Evolutionary conservation across 2,329 filamentous ascomycete genomes (phyloP), one percentile per base, ranked within the genome.

Genomic region (Pestalotiopsis sp.): DNA sequence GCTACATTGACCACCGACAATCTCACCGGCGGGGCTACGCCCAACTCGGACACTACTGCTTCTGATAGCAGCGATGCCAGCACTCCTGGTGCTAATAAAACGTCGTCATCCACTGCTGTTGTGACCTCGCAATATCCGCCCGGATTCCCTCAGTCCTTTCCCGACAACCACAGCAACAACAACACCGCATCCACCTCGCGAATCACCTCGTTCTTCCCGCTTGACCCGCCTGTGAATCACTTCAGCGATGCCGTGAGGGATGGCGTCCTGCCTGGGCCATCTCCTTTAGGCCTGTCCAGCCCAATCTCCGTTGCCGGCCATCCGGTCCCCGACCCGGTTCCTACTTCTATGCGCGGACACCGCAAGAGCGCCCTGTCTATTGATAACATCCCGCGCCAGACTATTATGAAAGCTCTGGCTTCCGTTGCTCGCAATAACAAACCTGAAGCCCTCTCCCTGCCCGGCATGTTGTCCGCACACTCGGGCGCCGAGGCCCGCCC

Each of bases 391-490:
- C 92, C 93, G 13, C 90, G 90, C 71, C 93, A 95, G 81, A 95
- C 93, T 68, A 90, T 94, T 76, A 89, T 95, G 83, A 95, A 96
- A 82, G 93, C 92, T 5, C 82, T 95, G 73, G 92, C 92, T 68
- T 94, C 92, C 14, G 85, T 88, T 58, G 83, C 86, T 68, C 86
- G 86, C 76, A 87, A 85, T 73, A 86, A 87, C 73, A 88, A 89
- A 76, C 87, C 90, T 66, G 86, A 91, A 77, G 84, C 89, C 63
- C 86, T 91, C 25, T 89, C 90, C 36, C 81, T 93, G 71, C 82
- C 86, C 79, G 84, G 85, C 69, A 87, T 93, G 81, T 79, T 91
- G 66, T 86, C 84, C 67, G 80, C 82, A 67, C 83, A 84, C 59
- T 69, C 77, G 72, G 72, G 75, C 71, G 75, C 75, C 72, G 75